Evolutionary conservation across 306 rosid genomes (phyloP).

Genomic region (Ziziphus jujuba): DNA sequence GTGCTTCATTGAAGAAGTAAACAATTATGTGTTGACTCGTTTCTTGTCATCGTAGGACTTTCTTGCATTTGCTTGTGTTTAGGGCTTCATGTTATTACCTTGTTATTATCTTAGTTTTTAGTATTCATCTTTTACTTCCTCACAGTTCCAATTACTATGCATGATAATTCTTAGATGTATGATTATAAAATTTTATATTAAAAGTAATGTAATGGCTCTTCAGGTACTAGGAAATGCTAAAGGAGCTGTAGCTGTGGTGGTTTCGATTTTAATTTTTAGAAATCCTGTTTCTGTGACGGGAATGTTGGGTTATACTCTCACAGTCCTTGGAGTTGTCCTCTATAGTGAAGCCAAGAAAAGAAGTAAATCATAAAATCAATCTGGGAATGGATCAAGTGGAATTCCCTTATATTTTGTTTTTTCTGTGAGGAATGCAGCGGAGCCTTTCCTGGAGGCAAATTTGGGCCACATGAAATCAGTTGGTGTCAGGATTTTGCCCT

Average conservation of each 20-base stretch:
- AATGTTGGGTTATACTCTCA: constrained; percentile 91
- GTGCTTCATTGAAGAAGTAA: no score
- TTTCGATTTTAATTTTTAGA: constrained; percentile 88
- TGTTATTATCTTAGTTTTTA: no score
- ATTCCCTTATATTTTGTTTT: constrained; percentile 35
- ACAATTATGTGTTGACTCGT: no score
- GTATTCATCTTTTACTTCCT: no score
- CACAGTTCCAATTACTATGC: not conserved
- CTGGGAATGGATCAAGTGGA: constrained; percentile 24
- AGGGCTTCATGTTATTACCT: no score
- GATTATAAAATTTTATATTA: constrained; percentile 15
- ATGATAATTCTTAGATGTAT: not conserved
- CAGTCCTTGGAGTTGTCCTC: constrained; percentile 88
- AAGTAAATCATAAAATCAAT: constrained; percentile 66
- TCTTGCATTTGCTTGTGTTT: no score
- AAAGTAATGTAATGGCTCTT: constrained; percentile 22
- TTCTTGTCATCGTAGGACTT: no score
- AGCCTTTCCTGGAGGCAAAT: constrained; percentile 34
- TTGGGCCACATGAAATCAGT: constrained; percentile 33
- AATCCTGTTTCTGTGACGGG: constrained; percentile 99
- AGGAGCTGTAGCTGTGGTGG: constrained; percentile 99
- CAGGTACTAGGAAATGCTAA: constrained; percentile 99
- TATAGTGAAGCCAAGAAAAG: constrained; percentile 98
- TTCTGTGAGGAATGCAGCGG: constrained; percentile 30
- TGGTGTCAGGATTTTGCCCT: constrained; percentile 43